phyloP scores from a whole-genome alignment of 2,329 filamentous ascomycete genomes.

The Spiromastix sp. region DNA sequence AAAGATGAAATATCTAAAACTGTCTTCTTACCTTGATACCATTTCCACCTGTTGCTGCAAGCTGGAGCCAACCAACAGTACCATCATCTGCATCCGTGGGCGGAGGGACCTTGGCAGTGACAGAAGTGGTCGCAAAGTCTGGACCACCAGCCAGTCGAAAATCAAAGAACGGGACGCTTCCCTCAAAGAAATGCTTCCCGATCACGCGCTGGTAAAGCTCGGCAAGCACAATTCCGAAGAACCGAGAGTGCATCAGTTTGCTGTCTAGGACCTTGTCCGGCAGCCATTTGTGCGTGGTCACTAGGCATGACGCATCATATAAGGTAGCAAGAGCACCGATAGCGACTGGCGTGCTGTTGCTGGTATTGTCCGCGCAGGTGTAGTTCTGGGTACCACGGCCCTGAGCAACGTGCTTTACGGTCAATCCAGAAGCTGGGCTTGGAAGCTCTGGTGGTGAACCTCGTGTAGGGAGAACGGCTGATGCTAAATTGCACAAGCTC shows the following conservation, averaged over 20 bases:
- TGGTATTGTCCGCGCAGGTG: slow-evolving; percentile 27
- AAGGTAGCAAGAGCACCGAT: slow-evolving; percentile 37
- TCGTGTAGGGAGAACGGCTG: slow-evolving; percentile 9
- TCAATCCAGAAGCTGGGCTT: slow-evolving; percentile 17
- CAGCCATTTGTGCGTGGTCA: slow-evolving; percentile 16
- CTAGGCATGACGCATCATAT: slow-evolving; percentile 34
- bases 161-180: slow-evolving; percentile 23
- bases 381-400: slow-evolving; percentile 44
- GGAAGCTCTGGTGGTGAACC: slow-evolving; percentile 19
- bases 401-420: slow-evolving; percentile 35
- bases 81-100: slow-evolving; percentile 8
- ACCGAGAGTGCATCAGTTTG: slow-evolving; percentile 1
- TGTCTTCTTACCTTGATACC: slow-evolving; percentile 22
- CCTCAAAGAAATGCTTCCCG: slow-evolving; percentile 27
- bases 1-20: too few relatives aligned
- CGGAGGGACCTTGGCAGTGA: slow-evolving; percentile 20
- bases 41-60: slow-evolving; percentile 17
- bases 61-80: slow-evolving; percentile 26
- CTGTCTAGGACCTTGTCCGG: slow-evolving; percentile 18
- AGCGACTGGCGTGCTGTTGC: slow-evolving; percentile 22
- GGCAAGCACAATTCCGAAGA: slow-evolving; percentile 14
- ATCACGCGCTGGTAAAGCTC: slow-evolving; percentile 13
- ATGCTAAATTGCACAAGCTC: not conserved
- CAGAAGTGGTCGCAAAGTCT: slow-evolving; percentile 19
- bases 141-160: slow-evolving; percentile 15